phyloP scores from a whole-genome alignment of 768 basidiomycete genomes.

The Sistotremastrum niveocremeum region DNA sequence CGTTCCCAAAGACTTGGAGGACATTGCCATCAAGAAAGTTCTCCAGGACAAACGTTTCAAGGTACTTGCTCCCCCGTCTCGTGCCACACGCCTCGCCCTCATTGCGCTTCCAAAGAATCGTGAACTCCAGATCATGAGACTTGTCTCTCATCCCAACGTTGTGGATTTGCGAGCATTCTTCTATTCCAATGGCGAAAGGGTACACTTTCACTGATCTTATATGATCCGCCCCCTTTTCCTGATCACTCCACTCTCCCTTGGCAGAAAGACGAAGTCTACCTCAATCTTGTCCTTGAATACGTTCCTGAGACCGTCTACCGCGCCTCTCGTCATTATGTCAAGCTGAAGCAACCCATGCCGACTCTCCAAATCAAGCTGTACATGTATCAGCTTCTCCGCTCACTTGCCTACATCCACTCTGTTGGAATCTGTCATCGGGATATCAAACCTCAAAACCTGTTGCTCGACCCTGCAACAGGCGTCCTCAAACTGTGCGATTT shows the following conservation, averaged over 20 bases:
- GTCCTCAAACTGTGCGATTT: slow-evolving; percentile 98
- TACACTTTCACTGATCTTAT: slow-evolving; percentile 20
- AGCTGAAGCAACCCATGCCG: slow-evolving; percentile 99
- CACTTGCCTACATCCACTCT: slow-evolving; percentile 97
- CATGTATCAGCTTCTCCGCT: slow-evolving; percentile 98
- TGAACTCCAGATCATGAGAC: slow-evolving; percentile 97
- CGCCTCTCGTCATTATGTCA: slow-evolving; percentile 96
- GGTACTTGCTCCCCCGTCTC: slow-evolving; percentile 36
- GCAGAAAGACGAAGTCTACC: slow-evolving; percentile 99
- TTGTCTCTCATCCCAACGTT: slow-evolving; percentile 93
- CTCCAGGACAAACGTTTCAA: slow-evolving; percentile 99
- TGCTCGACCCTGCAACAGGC: slow-evolving; percentile 93
- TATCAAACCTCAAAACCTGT: slow-evolving; percentile 98
- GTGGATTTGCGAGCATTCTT: slow-evolving; percentile 97
- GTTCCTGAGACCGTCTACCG: slow-evolving; percentile 99
- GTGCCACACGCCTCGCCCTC: neutral
- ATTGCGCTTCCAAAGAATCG: slow-evolving; percentile 56
- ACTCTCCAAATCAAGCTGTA: slow-evolving; percentile 99
- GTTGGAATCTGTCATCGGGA: slow-evolving; percentile 99
- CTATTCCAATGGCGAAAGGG: slow-evolving; percentile 99
- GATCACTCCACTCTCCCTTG: slow-evolving; percentile 1
- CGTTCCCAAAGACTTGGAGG: slow-evolving; percentile 50
- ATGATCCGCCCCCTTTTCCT: slow-evolving; percentile 5
- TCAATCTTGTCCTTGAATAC: slow-evolving; percentile 98
- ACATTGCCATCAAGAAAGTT: slow-evolving; percentile 99